These are phyloP conservation scores for Wakefieldia striispora DNA, from an alignment of 768 basidiomycete species.

Conservation along the genomic window DNA sequence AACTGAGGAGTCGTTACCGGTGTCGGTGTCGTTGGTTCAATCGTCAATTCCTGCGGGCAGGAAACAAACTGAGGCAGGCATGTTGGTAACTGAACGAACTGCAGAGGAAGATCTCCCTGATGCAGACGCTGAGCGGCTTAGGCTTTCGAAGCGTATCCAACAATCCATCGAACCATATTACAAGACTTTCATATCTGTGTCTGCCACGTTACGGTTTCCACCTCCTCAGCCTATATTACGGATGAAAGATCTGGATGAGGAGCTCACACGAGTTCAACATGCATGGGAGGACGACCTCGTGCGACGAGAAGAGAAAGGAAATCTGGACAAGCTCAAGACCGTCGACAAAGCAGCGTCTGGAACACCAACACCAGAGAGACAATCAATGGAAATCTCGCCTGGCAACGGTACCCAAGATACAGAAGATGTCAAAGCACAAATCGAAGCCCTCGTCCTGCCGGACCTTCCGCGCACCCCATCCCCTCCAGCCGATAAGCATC, in stretches of 20 bases:
- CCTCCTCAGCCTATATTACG: constrained; percentile 85
- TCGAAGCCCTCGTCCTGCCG: constrained; percentile 49
- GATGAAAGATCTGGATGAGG: constrained; percentile 87
- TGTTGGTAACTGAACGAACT: constrained; percentile 25
- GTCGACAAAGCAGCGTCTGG: constrained; percentile 18
- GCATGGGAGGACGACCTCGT: constrained; percentile 89
- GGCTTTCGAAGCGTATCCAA: constrained; percentile 75
- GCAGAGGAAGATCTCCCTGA: constrained; percentile 53
- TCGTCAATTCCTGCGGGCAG: constrained; percentile 18
- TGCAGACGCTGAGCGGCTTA: constrained; percentile 68
- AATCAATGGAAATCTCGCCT: constrained; percentile 6
- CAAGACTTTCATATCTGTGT: constrained; percentile 89
- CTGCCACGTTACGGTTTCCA: constrained; percentile 86
- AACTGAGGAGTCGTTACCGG: constrained; percentile 11
- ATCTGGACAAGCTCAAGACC: constrained; percentile 14
- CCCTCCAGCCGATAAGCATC: constrained; percentile 25
- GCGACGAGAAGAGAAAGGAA: constrained; percentile 65
- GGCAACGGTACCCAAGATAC: constrained; percentile 22
- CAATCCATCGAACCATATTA: constrained; percentile 81
- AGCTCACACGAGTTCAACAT: constrained; percentile 63
- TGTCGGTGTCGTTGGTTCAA: constrained; percentile 26
- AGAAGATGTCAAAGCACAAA: constrained; percentile 65
- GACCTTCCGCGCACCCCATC: constrained; percentile 40
- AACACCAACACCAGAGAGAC: constrained; percentile 31
- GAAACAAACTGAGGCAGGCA: constrained; percentile 12